Conservation (phyloP, 257 asterid species). For the Ligustrum vulgare region DNA sequence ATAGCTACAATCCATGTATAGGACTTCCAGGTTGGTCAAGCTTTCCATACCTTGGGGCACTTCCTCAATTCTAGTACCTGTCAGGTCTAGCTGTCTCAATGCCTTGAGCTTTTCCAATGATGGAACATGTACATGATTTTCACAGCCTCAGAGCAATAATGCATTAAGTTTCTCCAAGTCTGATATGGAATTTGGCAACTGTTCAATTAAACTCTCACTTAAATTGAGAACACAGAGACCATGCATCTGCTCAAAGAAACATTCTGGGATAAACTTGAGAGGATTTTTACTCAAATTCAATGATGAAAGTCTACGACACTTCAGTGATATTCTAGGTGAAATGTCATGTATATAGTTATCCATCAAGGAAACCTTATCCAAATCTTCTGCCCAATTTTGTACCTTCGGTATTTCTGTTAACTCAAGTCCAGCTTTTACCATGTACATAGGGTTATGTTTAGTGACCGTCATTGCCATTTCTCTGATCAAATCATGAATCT, state of each 20-base stretch:
- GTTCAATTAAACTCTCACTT: conserved; percentile 24
- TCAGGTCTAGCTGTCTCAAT: conserved; percentile 31
- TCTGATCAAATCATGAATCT: conserved; percentile 41
- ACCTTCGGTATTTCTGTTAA: conserved; percentile 17
- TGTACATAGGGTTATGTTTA: conserved; percentile 15
- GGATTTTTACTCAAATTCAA: conserved; percentile 29
- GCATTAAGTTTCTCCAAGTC: conserved; percentile 34
- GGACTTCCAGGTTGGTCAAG: conserved; percentile 30
- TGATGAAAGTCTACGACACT: conserved; percentile 32
- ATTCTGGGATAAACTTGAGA: conserved; percentile 30
- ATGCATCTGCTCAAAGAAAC: conserved; percentile 27
- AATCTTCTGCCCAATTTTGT: conserved; percentile 29
- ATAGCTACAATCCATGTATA: conserved; percentile 20
- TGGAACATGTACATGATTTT: conserved; percentile 22
- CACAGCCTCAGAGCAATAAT: conserved; percentile 24
- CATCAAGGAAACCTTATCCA: conserved; percentile 38
- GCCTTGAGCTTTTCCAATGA: conserved; percentile 22
- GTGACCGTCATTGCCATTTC: conserved; percentile 30
- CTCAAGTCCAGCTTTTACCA: conserved; percentile 39
- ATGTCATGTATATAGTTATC: conserved; percentile 25
- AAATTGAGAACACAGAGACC: conserved; percentile 30
- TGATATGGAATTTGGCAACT: conserved; percentile 26
- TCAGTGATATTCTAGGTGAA: conserved; percentile 20
- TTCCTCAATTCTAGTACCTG: conserved; percentile 17
- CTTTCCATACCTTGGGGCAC: conserved; percentile 30